Conservation (phyloP, 2,329 filamentous ascomycete genomes). For the Xylariaceae sp. region DNA sequence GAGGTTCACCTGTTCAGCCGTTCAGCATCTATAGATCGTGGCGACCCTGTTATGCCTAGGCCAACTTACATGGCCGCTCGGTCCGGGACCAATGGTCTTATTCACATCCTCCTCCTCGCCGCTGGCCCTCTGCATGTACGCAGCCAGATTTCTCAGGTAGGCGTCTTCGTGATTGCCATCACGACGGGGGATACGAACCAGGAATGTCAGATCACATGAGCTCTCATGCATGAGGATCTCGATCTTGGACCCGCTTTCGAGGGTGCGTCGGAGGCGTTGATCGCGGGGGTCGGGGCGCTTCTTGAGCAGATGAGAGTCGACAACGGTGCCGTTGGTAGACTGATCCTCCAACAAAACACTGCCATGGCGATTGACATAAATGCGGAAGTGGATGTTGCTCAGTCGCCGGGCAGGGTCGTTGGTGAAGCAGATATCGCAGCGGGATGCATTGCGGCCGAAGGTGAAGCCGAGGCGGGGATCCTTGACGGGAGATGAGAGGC, state of each 20-base stretch:
- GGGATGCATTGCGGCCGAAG: constrained; percentile 72
- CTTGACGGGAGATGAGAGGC: constrained; percentile 70
- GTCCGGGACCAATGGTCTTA: constrained; percentile 45
- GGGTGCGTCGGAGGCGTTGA: constrained; percentile 46
- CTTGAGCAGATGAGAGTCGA: constrained; percentile 68
- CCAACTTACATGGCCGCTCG: constrained; percentile 43
- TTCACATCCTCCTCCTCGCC: constrained; percentile 31
- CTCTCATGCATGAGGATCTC: constrained; percentile 57
- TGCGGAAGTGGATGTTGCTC: constrained; percentile 94
- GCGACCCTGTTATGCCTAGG: not conserved
- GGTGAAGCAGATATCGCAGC: constrained; percentile 69
- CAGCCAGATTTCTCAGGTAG: constrained; percentile 66
- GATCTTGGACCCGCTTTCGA: constrained; percentile 70
- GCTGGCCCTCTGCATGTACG: constrained; percentile 52
- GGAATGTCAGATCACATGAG: constrained; percentile 65
- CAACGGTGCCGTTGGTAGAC: constrained; percentile 92
- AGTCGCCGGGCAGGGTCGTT: constrained; percentile 68
- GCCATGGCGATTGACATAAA: constrained; percentile 82
- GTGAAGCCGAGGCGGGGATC: constrained; percentile 69
- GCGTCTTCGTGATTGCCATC: constrained; percentile 61
- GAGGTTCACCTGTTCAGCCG: constrained; percentile 26
- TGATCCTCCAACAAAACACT: constrained; percentile 89
- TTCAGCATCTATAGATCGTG: constrained; percentile 11
- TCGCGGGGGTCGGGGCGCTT: constrained; percentile 42
- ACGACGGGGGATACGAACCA: constrained; percentile 77